phyloP scores from a whole-genome alignment of 2,329 filamentous ascomycete genomes.

The Plenodomus tracheiphilus region DNA sequence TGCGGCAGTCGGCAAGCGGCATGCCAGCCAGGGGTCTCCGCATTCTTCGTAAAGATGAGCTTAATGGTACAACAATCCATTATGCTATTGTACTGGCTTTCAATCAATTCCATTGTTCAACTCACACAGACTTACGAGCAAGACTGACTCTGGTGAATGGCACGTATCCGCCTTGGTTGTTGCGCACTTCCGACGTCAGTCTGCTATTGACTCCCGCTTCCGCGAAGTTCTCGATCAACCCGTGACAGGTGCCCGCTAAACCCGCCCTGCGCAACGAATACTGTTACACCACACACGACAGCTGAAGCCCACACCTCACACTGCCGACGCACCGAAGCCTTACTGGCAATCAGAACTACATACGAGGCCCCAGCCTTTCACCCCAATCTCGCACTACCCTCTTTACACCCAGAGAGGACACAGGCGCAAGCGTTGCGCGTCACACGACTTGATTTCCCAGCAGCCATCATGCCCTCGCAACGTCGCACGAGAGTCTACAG shows the following conservation, averaged over 20 bases:
- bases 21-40: background rate
- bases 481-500: slow-evolving; percentile 70
- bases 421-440: background rate
- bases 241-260: background rate
- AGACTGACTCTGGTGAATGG: no score
- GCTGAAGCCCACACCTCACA: background rate
- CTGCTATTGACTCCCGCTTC: background rate
- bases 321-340: slow-evolving; percentile 1
- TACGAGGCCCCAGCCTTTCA: background rate
- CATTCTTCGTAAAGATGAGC: background rate
- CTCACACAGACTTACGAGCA: no score
- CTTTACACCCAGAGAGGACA: background rate
- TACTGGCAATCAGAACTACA: background rate
- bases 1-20: background rate
- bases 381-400: background rate
- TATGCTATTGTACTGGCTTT: background rate
- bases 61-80: background rate
- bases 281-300: background rate
- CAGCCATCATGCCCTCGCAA: slow-evolving; percentile 41
- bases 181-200: no score
- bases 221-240: background rate
- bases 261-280: background rate
- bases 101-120: background rate
- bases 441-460: slow-evolving; percentile 9
- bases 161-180: background rate